Base-by-base conservation (phyloP, 768 basidiomycete species). In the button mushroom (Agaricus bisporus) region DNA sequence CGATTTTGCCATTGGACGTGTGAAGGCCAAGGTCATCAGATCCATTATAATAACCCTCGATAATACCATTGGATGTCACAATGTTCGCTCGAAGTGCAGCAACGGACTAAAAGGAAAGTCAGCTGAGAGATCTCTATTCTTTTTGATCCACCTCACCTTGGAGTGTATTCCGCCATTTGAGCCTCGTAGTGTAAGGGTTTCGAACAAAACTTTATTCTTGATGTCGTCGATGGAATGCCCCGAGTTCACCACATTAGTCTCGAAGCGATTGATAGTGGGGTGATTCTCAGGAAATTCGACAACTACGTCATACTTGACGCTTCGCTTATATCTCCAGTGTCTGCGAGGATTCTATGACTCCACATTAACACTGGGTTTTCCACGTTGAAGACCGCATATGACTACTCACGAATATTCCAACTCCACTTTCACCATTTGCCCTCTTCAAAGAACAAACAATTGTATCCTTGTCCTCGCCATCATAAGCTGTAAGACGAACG, bases 361-460 rank as follows among this genome's bases (percentile, higher is more conserved):
- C 7, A 9, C 15, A 28, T 11, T 35, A 20, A 17, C 5, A 20
- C n/a, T 22, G 22, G 36, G 42, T 2, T 20, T 48, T 3, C 32
- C 3, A 18, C 6, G 26, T 36, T 14, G 11, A 12, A 22, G 3
- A 35, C 36, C 14, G 10, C 10, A 35, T 22, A 12, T 11, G 11
- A 3, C 11, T 35, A 37, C 53, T 54, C 15, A 54, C 53, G 28
- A 54, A 54, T 5, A 54, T 48, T 2, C 53, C 53, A 28, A 54
- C 53, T 25, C 53, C 53, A 12, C 10, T 32, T 20, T 54, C 53
- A 14, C 53, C 53, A 35, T 54, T 38, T 17, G 17, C 35, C 25
- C 53, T 38, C 10, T 36, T 48, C 17, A 54, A 6, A 35, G 41
- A 22, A 14, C 53, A 54, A 29, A 43, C 53, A 20, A 54, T 54